These are phyloP conservation scores for Wickerhamomyces bisporus DNA, from an alignment of 805 yeast species.

Conservation along the genomic window DNA sequence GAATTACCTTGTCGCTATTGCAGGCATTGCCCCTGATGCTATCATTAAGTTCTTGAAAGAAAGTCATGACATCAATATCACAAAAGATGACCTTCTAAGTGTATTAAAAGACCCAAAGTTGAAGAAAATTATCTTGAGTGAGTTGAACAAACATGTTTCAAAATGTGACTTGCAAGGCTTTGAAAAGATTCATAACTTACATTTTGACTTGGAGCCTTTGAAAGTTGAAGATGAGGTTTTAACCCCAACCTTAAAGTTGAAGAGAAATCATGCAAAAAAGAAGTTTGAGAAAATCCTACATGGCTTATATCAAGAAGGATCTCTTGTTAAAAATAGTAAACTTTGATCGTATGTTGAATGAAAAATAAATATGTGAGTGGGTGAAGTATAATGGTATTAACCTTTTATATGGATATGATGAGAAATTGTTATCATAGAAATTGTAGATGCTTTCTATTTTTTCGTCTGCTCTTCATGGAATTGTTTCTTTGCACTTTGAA, in stretches of 20 bases:
- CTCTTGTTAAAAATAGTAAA: constrained; percentile 25
- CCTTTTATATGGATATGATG: too few species aligned
- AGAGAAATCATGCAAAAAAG: constrained; percentile 44
- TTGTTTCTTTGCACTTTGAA: constrained; percentile 39
- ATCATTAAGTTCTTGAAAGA: constrained; percentile 12
- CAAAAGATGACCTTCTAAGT: constrained; percentile 8
- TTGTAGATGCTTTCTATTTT: background rate
- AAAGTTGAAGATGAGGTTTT: constrained; percentile 53
- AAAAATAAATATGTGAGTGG: background rate
- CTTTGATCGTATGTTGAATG: constrained; percentile 7
- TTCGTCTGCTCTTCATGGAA: constrained; percentile 10
- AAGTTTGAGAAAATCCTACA: constrained; percentile 37
- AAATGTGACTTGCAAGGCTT: constrained; percentile 47
- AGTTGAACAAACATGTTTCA: constrained; percentile 17
- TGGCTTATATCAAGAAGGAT: constrained; percentile 47
- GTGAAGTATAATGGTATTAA: background rate
- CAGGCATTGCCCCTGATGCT: constrained; percentile 50
- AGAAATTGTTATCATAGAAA: background rate
- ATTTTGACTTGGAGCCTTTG: constrained; percentile 53
- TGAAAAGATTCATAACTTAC: constrained; percentile 55
- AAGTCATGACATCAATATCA: constrained; percentile 9
- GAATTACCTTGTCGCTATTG: constrained; percentile 54
- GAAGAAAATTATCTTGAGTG: constrained; percentile 14
- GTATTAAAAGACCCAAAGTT: constrained; percentile 16
- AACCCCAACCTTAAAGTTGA: constrained; percentile 63